phyloP scores from a whole-genome alignment of 2,329 filamentous ascomycete genomes.

The Epichloe typhina region DNA sequence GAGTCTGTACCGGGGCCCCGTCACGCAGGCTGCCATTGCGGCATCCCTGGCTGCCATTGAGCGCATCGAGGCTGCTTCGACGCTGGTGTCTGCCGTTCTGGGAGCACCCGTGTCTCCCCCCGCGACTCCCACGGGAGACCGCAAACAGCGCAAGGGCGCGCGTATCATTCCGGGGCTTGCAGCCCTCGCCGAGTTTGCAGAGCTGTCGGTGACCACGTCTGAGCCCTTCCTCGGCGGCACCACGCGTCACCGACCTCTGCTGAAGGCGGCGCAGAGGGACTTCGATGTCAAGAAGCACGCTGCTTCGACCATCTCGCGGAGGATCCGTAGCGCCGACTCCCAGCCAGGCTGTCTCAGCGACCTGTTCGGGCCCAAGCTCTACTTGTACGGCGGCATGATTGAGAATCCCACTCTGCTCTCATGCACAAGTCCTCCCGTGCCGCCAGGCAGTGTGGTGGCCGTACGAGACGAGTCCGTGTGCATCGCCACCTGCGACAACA shows the following conservation, averaged over 20 bases:
- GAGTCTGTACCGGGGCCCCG: conserved; percentile 24
- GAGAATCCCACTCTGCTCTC: conserved; percentile 15
- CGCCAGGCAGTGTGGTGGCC: conserved; percentile 19
- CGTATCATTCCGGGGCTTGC: conserved; percentile 13
- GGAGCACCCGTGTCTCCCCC: conserved; percentile 5
- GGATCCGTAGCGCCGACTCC: conserved; percentile 27
- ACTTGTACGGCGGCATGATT: conserved; percentile 27
- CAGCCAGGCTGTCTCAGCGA: conserved; percentile 27
- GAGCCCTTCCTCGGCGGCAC: conserved; percentile 24
- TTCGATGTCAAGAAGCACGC: conserved; percentile 22
- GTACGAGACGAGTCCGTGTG: conserved; percentile 23
- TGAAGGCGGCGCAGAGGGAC: conserved; percentile 24
- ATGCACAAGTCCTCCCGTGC: neutral
- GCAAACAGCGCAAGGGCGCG: neutral
- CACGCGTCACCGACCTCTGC: conserved; percentile 22
- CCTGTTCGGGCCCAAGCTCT: conserved; percentile 23
- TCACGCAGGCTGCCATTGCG: conserved; percentile 24
- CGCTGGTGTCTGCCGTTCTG: neutral
- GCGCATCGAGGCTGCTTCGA: conserved; percentile 18
- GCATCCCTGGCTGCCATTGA: conserved; percentile 24
- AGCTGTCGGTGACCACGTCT: conserved; percentile 20
- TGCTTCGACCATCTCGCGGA: conserved; percentile 25
- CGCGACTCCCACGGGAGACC: neutral
- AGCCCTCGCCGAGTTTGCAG: conserved; percentile 14
- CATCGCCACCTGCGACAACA: conserved; percentile 24